Evolutionary conservation across 352 stramenopile genomes (phyloP).

Genomic region (Globisporangium perplexum): DNA sequence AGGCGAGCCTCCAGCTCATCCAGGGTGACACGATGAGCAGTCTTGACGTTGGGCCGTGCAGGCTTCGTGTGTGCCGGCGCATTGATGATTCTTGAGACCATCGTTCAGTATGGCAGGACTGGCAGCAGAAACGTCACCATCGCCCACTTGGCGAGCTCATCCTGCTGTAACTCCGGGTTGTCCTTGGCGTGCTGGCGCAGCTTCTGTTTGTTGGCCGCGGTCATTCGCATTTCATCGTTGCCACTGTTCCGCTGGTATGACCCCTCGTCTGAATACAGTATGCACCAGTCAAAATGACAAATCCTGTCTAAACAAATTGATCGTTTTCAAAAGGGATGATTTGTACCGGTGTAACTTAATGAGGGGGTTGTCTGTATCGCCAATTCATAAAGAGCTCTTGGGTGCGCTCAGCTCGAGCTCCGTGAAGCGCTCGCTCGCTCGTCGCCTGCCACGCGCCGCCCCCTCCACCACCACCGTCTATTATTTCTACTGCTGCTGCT

Average conservation of each 20-base stretch:
- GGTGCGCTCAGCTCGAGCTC: too few relatives aligned
- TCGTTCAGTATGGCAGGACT: neutral
- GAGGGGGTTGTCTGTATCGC: neutral
- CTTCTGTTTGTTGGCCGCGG: neutral
- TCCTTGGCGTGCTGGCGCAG: neutral
- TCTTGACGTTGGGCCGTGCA: neutral
- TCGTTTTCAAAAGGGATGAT: neutral
- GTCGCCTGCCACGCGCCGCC: too few relatives aligned
- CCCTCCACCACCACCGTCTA: too few relatives aligned
- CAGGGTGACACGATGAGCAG: neutral
- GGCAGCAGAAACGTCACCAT: neutral
- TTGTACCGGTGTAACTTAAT: neutral
- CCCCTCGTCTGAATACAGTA: neutral
- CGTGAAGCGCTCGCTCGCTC: too few relatives aligned
- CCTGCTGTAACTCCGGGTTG: neutral
- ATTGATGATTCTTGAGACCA: neutral
- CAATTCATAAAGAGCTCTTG: too few relatives aligned
- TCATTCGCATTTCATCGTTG: neutral
- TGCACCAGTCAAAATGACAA: neutral
- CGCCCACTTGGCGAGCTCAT: neutral
- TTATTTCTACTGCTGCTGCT: too few relatives aligned
- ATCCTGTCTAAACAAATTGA: neutral
- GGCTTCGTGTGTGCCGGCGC: neutral
- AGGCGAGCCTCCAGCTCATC: neutral
- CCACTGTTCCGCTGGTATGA: neutral